A percentile compares a stretch with the other conserved stretches of the same genome.
These are phyloP conservation scores for Cydonia oblonga DNA, from an alignment of 331 rosid species.

Conservation along the genomic window DNA sequence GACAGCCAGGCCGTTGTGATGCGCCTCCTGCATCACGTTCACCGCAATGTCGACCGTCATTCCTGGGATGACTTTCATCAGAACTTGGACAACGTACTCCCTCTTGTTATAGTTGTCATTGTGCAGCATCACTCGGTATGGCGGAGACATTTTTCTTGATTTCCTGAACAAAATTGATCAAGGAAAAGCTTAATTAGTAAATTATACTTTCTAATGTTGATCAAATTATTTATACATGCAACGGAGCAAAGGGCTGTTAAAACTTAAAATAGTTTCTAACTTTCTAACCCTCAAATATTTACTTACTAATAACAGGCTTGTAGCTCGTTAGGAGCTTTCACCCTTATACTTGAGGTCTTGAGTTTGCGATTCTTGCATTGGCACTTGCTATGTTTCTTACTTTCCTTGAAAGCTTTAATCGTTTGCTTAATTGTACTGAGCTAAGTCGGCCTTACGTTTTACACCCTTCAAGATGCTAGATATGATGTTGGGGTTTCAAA, in stretches of 20 bases:
- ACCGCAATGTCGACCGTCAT: conserved; percentile 88
- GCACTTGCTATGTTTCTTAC: neutral
- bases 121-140: conserved; percentile 70
- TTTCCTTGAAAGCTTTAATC: neutral
- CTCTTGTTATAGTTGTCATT: conserved; percentile 80
- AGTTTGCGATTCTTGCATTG: neutral
- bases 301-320: neutral
- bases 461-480: neutral
- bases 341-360: neutral
- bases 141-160: conserved; percentile 66
- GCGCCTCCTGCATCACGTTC: conserved; percentile 93
- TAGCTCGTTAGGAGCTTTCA: neutral
- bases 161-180: conserved; percentile 27
- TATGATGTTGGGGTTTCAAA: neutral
- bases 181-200: neutral
- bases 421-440: neutral
- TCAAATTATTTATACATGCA: neutral
- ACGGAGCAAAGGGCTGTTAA: neutral
- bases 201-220: neutral
- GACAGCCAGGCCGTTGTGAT: conserved; percentile 68
- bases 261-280: too few species aligned
- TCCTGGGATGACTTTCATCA: conserved; percentile 93
- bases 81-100: conserved; percentile 86
- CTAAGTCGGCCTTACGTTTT: too few species aligned
- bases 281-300: neutral